Conservation (phyloP, 768 basidiomycete species). For the Pholiota molesta region DNA sequence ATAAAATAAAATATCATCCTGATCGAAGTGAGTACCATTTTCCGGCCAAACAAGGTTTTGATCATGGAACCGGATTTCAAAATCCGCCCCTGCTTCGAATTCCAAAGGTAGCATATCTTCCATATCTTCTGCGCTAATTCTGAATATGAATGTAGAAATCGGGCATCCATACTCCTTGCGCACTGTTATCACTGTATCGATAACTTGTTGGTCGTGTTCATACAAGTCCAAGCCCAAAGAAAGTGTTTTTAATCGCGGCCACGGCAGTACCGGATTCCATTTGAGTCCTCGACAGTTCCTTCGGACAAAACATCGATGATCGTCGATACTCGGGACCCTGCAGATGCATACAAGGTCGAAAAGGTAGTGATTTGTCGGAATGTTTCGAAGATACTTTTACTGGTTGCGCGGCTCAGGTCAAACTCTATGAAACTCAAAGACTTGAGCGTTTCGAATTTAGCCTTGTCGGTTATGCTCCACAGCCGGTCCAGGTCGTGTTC, state of each 20-base stretch:
- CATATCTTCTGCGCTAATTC: slow-evolving; percentile 24
- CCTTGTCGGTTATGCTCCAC: slow-evolving; percentile 23
- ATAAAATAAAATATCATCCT: slow-evolving; percentile 33
- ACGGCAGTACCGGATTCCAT: slow-evolving; percentile 24
- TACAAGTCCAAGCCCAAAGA: slow-evolving; percentile 32
- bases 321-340: slow-evolving; percentile 19
- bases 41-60: slow-evolving; percentile 35
- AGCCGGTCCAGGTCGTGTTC: slow-evolving; percentile 45
- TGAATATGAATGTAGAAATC: slow-evolving; percentile 32
- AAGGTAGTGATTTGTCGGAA: slow-evolving; percentile 40
- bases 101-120: not conserved
- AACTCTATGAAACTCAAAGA: slow-evolving; percentile 44
- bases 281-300: slow-evolving; percentile 11
- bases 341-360: slow-evolving; percentile 25
- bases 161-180: slow-evolving; percentile 30
- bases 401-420: slow-evolving; percentile 37
- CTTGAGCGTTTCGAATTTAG: slow-evolving; percentile 37
- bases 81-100: not conserved
- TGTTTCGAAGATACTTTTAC: slow-evolving; percentile 30
- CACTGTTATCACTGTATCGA: slow-evolving; percentile 27
- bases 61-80: slow-evolving; percentile 28
- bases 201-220: slow-evolving; percentile 26
- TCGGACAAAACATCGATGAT: slow-evolving; percentile 32
- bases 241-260: slow-evolving; percentile 38
- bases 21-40: slow-evolving; percentile 27